A percentile compares a stretch with the other conserved stretches of the same genome.
Conservation (phyloP, 768 basidiomycete species). For the Macrolepiota fuliginosa region DNA sequence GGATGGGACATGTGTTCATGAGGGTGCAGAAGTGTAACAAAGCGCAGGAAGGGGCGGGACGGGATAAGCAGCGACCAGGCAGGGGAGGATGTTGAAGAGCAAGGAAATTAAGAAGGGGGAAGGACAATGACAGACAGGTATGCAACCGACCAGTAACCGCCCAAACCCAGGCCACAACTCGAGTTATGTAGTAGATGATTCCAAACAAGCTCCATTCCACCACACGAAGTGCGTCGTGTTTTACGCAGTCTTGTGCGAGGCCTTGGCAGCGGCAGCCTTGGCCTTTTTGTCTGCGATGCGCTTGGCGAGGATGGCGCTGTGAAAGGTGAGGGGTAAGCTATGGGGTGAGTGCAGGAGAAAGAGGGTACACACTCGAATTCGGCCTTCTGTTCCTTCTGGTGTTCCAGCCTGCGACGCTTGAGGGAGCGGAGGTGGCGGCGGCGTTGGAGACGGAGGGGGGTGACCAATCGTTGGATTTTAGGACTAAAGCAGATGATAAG, state of each 20-base stretch:
- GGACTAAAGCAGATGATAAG: conserved; percentile 48
- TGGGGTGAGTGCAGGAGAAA: not conserved
- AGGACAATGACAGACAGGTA: conserved; percentile 6
- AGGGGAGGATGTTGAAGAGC: not conserved
- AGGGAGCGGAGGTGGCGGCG: conserved; percentile 89
- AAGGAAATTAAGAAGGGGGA: conserved; percentile 7
- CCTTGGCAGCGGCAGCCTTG: conserved; percentile 85
- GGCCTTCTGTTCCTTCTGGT: conserved; percentile 91
- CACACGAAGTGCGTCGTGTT: not conserved
- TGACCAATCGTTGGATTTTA: conserved; percentile 97
- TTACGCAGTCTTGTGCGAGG: conserved; percentile 52
- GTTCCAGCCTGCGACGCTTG: conserved; percentile 83
- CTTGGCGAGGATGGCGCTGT: conserved; percentile 74
- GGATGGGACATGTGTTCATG: conserved; percentile 6
- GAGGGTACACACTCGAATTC: conserved; percentile 77
- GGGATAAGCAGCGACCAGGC: not conserved
- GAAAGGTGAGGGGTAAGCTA: not conserved
- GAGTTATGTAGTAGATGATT: not conserved
- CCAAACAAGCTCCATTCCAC: not conserved
- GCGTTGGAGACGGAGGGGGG: conserved; percentile 93
- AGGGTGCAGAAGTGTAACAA: not conserved
- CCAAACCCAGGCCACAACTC: not conserved
- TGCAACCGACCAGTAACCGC: not conserved
- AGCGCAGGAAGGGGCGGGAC: not conserved
- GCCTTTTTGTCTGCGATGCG: conserved; percentile 92